Conservation (phyloP, 2,329 filamentous ascomycete species). For the Chaetomium strumarium region DNA sequence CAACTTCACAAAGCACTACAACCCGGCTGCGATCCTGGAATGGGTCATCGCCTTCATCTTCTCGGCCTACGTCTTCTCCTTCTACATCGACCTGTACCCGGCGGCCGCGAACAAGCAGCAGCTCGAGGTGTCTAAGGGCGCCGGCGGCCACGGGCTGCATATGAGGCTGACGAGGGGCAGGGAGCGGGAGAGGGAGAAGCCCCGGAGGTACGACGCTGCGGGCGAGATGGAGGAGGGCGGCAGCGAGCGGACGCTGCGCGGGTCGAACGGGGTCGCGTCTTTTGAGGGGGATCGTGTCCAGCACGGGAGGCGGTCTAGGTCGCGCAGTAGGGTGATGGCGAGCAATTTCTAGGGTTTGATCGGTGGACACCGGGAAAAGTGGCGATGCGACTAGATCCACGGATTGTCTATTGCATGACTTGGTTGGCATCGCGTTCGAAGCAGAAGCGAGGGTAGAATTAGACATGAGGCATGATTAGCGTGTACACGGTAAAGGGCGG, state of each 20-base stretch:
- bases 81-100: constrained; percentile 80
- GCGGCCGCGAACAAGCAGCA: constrained; percentile 52
- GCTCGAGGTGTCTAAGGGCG: not conserved
- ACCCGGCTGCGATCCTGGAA: constrained; percentile 73
- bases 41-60: constrained; percentile 76
- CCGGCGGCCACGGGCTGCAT: not conserved
- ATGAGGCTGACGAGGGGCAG: not conserved
- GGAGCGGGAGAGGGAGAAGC: not conserved
- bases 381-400: no score
- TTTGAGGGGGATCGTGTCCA: not conserved
- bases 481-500: no score
- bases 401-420: no score
- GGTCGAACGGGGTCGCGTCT: not conserved
- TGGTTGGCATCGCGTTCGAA: not conserved
- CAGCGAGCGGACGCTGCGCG: not conserved
- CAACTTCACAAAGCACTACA: constrained; percentile 44
- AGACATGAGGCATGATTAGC: no score
- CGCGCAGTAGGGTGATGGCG: constrained; percentile 4
- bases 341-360: constrained; percentile 9
- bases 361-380: no score
- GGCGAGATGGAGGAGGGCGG: constrained; percentile 18
- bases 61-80: constrained; percentile 81
- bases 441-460: no score
- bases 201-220: not conserved
- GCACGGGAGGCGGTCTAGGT: not conserved